Evolutionary conservation across 2,329 filamentous ascomycete genomes (phyloP).

Genomic region (Fusarium sororula): DNA sequence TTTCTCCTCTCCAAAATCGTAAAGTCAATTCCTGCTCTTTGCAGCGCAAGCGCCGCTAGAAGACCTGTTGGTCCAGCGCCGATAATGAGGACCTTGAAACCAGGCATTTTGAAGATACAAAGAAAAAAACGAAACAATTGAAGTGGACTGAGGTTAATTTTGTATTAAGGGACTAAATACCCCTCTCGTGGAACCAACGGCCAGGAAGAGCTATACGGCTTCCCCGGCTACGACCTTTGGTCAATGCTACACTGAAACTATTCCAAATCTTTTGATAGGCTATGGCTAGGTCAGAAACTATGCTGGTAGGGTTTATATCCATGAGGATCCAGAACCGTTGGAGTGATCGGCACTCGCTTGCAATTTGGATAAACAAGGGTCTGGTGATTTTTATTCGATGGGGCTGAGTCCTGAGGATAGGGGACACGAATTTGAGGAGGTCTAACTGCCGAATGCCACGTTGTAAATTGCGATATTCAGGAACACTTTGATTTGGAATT

Average conservation of each 20-base stretch:
- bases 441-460: slow-evolving; percentile 10
- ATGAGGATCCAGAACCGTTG: slow-evolving; percentile 6
- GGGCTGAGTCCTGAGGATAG: not conserved
- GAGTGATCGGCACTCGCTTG: slow-evolving; percentile 19
- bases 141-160: not conserved
- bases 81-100: slow-evolving; percentile 18
- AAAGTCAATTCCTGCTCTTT: slow-evolving; percentile 12
- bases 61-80: slow-evolving; percentile 19
- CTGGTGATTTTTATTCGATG: not conserved
- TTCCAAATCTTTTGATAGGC: not conserved
- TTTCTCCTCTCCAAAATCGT: slow-evolving; percentile 10
- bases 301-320: not conserved
- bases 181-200: not conserved
- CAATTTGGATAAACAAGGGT: not conserved
- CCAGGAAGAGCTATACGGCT: not conserved
- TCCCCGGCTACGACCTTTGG: not conserved
- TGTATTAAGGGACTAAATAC: not conserved
- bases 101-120: not conserved
- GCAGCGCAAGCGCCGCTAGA: slow-evolving; percentile 4
- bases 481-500: not conserved
- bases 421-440: not conserved
- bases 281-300: not conserved
- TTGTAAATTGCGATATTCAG: slow-evolving; percentile 11
- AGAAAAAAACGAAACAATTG: not conserved
- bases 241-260: not conserved